Percentiles rank a stretch among this genome's conserved stretches.
Evolutionary conservation across 768 basidiomycete genomes (phyloP).

Genomic region (Hericium rajendrae): DNA sequence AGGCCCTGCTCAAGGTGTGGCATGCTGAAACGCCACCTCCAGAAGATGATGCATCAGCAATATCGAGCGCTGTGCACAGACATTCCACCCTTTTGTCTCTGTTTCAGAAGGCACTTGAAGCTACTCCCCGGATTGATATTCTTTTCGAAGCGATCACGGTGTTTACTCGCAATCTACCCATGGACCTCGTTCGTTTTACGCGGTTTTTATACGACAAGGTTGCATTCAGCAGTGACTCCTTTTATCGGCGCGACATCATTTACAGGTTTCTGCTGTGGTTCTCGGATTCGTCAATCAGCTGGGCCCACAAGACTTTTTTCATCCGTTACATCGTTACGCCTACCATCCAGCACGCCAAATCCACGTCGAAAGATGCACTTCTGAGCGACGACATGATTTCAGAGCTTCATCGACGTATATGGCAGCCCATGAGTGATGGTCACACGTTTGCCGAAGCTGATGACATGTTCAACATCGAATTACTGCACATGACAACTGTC

Average conservation of each 20-base stretch:
- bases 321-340: constrained; percentile 84
- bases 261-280: constrained; percentile 84
- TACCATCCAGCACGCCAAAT: constrained; percentile 62
- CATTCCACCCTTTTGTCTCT: constrained; percentile 64
- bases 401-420: constrained; percentile 64
- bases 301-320: constrained; percentile 71
- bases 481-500: constrained; percentile 80
- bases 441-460: constrained; percentile 48
- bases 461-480: constrained; percentile 84
- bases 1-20: constrained; percentile 72
- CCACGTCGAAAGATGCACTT: constrained; percentile 44
- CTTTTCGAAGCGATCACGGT: constrained; percentile 81
- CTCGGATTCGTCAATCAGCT: constrained; percentile 48
- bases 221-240: constrained; percentile 56
- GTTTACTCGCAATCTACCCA: constrained; percentile 69
- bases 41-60: constrained; percentile 28
- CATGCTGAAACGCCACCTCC: constrained; percentile 31
- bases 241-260: constrained; percentile 75
- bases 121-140: constrained; percentile 73
- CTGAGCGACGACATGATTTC: constrained; percentile 64
- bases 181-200: constrained; percentile 70
- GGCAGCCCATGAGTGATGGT: constrained; percentile 65
- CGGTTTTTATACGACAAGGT: constrained; percentile 85
- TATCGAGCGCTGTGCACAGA: constrained; percentile 45
- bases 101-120: constrained; percentile 63